Percentiles rank a stretch among this genome's conserved stretches.
Evolutionary conservation across 805 yeast species (phyloP).

Genomic region (Middelhovenomyces tepae): DNA sequence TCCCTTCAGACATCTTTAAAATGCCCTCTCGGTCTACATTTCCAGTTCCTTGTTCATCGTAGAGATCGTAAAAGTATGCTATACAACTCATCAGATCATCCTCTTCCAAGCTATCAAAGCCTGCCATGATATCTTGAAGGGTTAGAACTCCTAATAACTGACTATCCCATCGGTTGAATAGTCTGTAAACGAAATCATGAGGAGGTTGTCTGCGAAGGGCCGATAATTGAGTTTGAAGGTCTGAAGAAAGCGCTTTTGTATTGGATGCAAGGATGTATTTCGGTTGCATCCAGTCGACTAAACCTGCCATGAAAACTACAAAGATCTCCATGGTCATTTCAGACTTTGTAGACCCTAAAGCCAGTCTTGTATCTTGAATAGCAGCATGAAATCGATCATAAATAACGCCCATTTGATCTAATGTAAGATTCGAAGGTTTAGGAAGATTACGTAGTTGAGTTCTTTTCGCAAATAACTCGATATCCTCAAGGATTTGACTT

Average conservation of each 20-base stretch:
- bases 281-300: conserved; percentile 62
- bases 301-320: conserved; percentile 61
- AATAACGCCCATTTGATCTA: conserved; percentile 54
- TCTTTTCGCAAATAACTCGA: conserved; percentile 83
- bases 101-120: conserved; percentile 60
- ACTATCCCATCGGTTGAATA: conserved; percentile 69
- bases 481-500: conserved; percentile 71
- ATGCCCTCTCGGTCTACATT: conserved; percentile 70
- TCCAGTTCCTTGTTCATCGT: conserved; percentile 52
- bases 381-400: conserved; percentile 81
- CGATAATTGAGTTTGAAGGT: too few species aligned
- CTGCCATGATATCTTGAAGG: conserved; percentile 61
- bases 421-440: conserved; percentile 51
- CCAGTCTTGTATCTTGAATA: conserved; percentile 51
- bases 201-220: conserved; percentile 27
- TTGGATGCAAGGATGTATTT: too few species aligned
- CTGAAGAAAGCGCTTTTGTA: too few species aligned
- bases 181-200: conserved; percentile 46
- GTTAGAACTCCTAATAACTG: conserved; percentile 43
- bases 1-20: conserved; percentile 77
- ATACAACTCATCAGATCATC: conserved; percentile 71
- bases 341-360: conserved; percentile 39
- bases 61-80: conserved; percentile 69
- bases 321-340: conserved; percentile 70
- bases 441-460: conserved; percentile 85